Evolutionary conservation across 2,329 filamentous ascomycete genomes (phyloP).

Genomic region (Fusarium keratoplasticum): DNA sequence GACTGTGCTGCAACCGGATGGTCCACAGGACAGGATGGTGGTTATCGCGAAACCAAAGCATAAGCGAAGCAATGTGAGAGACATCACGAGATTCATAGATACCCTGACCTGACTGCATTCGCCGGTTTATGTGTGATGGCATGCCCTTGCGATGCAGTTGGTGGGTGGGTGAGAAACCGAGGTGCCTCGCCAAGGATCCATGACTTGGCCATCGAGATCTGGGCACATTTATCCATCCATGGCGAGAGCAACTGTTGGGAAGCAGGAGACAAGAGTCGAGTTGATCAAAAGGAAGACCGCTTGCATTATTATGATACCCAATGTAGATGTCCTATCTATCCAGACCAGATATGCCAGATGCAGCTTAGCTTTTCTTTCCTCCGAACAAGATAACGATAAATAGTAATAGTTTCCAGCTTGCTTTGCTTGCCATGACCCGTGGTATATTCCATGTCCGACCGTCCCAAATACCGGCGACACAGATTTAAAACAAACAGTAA

Average conservation of each 20-base stretch:
- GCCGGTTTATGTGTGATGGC: not conserved
- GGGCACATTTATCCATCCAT: not conserved
- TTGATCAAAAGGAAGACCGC: not conserved
- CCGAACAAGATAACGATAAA: not conserved
- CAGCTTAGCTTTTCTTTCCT: not conserved
- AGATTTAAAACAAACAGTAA: not conserved
- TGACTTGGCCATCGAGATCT: not conserved
- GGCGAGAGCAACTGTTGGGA: not conserved
- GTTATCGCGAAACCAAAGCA: not conserved
- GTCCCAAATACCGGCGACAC: constrained; percentile 10
- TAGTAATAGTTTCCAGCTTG: not conserved
- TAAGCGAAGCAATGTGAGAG: not conserved
- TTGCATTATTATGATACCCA: not conserved
- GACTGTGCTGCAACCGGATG: not conserved
- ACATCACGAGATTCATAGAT: not conserved
- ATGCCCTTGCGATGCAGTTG: not conserved
- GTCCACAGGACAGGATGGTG: not conserved
- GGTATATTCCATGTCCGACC: constrained; percentile 27
- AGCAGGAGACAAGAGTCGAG: not conserved
- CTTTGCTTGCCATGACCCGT: constrained; percentile 2
- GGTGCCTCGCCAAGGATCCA: not conserved
- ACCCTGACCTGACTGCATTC: not conserved
- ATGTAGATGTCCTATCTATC: not conserved
- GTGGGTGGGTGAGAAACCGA: not conserved
- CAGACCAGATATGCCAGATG: not conserved